Conservation (phyloP, 352 stramenopile genomes). For the Phytophthora pinifolia region DNA sequence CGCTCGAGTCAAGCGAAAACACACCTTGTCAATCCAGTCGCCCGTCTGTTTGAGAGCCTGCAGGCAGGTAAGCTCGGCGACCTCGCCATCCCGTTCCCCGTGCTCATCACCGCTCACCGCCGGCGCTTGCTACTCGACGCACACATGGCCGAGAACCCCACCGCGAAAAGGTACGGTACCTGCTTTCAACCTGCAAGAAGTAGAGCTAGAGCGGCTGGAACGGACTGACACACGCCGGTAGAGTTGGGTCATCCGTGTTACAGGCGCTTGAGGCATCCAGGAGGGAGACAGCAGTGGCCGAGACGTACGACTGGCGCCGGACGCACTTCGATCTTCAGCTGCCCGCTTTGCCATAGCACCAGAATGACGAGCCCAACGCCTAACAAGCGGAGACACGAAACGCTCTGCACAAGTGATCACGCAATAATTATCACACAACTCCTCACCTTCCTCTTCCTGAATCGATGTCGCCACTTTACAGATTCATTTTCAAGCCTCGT, state of each 20-base stretch:
- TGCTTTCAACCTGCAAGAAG: background rate
- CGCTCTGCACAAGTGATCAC: slow-evolving; percentile 15
- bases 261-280: slow-evolving; percentile 63
- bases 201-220: background rate
- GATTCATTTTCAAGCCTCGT: slow-evolving; percentile 34
- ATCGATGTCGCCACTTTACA: slow-evolving; percentile 47
- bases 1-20: slow-evolving; percentile 4
- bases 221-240: slow-evolving; percentile 13
- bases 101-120: slow-evolving; percentile 79
- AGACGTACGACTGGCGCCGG: slow-evolving; percentile 24
- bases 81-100: slow-evolving; percentile 68
- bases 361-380: background rate
- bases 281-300: slow-evolving; percentile 4
- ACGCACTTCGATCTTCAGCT: slow-evolving; percentile 27
- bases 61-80: slow-evolving; percentile 79
- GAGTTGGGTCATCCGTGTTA: slow-evolving; percentile 40
- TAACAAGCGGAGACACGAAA: slow-evolving; percentile 1
- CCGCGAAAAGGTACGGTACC: slow-evolving; percentile 37
- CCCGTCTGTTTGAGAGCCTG: slow-evolving; percentile 78
- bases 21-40: slow-evolving; percentile 50
- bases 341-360: slow-evolving; percentile 11
- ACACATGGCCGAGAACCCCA: slow-evolving; percentile 73
- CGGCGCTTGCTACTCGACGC: slow-evolving; percentile 81
- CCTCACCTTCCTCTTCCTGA: slow-evolving; percentile 20
- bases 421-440: slow-evolving; percentile 43